A percentile compares a stretch with the other conserved stretches of the same genome.
Conservation (phyloP, 2,329 filamentous ascomycete genomes). For the Paramyrothecium roridum region DNA sequence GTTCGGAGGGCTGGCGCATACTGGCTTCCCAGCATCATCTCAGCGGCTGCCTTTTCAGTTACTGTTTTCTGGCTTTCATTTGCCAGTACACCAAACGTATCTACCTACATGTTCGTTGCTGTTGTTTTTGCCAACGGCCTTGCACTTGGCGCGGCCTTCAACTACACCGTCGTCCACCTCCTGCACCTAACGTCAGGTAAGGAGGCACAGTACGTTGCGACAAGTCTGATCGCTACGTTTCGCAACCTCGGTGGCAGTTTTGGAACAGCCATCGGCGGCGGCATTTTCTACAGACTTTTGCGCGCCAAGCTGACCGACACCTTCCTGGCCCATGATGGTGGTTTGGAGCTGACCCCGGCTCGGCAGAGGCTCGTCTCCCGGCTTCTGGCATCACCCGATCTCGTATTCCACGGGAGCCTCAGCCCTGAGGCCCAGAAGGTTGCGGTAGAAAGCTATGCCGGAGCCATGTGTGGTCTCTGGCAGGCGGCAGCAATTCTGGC, state of each 20-base stretch:
- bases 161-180: constrained; percentile 79
- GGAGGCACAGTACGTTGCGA: constrained; percentile 70
- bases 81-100: constrained; percentile 49
- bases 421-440: constrained; percentile 36
- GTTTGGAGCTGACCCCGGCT: constrained; percentile 22
- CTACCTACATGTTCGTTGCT: constrained; percentile 51
- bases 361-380: constrained; percentile 38
- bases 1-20: constrained; percentile 72
- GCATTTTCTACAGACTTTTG: constrained; percentile 66
- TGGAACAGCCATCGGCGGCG: constrained; percentile 75
- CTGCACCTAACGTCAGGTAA: constrained; percentile 65
- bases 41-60: constrained; percentile 59
- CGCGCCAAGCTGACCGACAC: constrained; percentile 50
- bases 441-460: constrained; percentile 45
- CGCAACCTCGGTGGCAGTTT: constrained; percentile 80
- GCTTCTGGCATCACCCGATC: constrained; percentile 48
- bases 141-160: constrained; percentile 68
- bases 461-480: constrained; percentile 43
- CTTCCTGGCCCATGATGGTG: constrained; percentile 48
- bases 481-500: constrained; percentile 41
- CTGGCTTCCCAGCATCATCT: constrained; percentile 60
- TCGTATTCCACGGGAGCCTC: constrained; percentile 43
- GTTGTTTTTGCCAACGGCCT: constrained; percentile 69
- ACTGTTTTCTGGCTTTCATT: constrained; percentile 55
- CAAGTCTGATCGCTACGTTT: constrained; percentile 74